These are phyloP conservation scores for Salmacisia buchloeana DNA, from an alignment of 1,284 basidiomycete species.

Conservation along the genomic window DNA sequence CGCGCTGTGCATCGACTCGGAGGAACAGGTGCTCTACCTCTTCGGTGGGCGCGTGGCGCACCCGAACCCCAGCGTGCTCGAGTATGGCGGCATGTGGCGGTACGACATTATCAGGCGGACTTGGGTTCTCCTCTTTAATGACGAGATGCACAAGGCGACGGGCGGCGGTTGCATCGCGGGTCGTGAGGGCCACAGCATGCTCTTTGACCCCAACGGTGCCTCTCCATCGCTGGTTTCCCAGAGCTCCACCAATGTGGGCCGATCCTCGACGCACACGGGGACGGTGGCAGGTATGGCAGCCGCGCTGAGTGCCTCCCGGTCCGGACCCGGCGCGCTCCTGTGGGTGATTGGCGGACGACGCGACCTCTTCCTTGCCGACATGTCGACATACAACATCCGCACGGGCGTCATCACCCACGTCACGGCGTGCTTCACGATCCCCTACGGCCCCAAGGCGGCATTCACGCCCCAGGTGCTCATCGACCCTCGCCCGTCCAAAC, in stretches of 20 bases:
- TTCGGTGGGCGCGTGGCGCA: constrained; percentile 71
- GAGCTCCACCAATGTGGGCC: too few species aligned
- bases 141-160: constrained; percentile 27
- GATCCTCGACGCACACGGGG: constrained; percentile 4
- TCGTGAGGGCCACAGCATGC: constrained; percentile 48
- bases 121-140: constrained; percentile 46
- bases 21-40: constrained; percentile 67
- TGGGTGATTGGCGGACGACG: constrained; percentile 49
- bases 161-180: constrained; percentile 22
- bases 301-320: constrained; percentile 22
- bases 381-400: constrained; percentile 42
- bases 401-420: constrained; percentile 34
- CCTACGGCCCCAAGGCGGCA: constrained; percentile 39
- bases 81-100: constrained; percentile 48
- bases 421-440: constrained; percentile 22
- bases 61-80: constrained; percentile 47
- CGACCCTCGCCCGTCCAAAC: constrained; percentile 23
- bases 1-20: constrained; percentile 70
- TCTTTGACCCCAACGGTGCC: constrained; percentile 28
- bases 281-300: constrained; percentile 13
- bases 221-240: constrained; percentile 8
- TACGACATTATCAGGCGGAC: constrained; percentile 42
- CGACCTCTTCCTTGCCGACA: constrained; percentile 45
- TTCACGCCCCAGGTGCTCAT: constrained; percentile 50
- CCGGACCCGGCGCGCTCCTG: constrained; percentile 31